Percentiles rank a stretch among this genome's conserved stretches.
These are phyloP conservation scores for Pugionium cornutum DNA, from an alignment of 345 rosid species.

Conservation along the genomic window DNA sequence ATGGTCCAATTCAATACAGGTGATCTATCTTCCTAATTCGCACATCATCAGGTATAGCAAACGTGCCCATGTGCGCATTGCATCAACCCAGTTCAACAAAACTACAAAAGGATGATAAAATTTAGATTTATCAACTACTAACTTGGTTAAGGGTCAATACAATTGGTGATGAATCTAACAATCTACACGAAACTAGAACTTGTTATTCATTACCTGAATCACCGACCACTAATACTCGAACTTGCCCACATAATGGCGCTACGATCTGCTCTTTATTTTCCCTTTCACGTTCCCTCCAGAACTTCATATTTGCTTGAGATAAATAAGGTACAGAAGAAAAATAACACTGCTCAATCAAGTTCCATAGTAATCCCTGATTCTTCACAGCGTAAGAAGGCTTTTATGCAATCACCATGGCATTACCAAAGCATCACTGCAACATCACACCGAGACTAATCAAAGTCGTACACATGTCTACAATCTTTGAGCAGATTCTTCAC, in stretches of 20 bases:
- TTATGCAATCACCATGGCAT: no score
- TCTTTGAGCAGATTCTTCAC: no score
- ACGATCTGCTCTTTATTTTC: conserved; percentile 73
- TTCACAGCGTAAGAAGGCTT: no score
- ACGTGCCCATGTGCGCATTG: neutral
- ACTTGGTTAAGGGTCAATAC: neutral
- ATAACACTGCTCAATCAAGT: no score
- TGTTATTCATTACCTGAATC: conserved; percentile 65
- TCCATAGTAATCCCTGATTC: no score
- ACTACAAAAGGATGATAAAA: conserved; percentile 10
- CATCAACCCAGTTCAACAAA: neutral
- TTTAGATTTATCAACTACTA: neutral
- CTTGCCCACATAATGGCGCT: conserved; percentile 90
- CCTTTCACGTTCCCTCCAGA: conserved; percentile 94
- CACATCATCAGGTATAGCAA: neutral
- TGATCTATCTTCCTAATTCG: neutral
- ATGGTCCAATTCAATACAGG: conserved; percentile 24
- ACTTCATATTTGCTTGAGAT: conserved; percentile 46
- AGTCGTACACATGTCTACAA: no score
- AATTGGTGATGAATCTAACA: neutral
- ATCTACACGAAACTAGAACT: neutral
- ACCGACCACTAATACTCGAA: conserved; percentile 95
- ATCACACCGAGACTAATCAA: no score
- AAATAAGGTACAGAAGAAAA: no score
- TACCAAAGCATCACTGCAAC: no score